Evolutionary conservation across 1,284 basidiomycete genomes (phyloP).

Genomic region (Ceratobasidium sp.): DNA sequence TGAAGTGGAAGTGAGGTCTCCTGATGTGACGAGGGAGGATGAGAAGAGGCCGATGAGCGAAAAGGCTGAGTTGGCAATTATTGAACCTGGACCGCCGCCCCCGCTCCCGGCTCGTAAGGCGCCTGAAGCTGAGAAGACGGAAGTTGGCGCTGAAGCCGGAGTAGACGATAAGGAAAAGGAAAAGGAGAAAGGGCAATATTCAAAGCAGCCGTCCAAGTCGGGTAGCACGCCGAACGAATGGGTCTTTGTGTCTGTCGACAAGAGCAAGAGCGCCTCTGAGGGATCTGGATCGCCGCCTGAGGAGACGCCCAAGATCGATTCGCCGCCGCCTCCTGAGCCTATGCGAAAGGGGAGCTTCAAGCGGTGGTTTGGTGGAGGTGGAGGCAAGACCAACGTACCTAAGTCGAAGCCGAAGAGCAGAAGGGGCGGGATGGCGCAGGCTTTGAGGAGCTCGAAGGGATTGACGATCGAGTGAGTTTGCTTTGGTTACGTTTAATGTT

Average conservation of each 20-base stretch:
- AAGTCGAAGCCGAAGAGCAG: background rate
- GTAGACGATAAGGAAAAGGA: no score
- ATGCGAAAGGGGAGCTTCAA: slow-evolving; percentile 23
- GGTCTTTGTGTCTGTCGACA: slow-evolving; percentile 40
- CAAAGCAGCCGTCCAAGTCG: background rate
- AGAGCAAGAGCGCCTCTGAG: slow-evolving; percentile 6
- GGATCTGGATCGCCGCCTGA: slow-evolving; percentile 1
- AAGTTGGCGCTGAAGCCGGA: background rate
- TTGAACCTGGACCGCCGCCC: slow-evolving; percentile 8
- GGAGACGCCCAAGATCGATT: background rate
- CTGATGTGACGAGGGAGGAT: slow-evolving; percentile 3
- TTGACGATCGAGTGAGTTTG: slow-evolving; percentile 27
- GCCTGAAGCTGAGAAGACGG: background rate
- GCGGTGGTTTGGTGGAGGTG: slow-evolving; percentile 22
- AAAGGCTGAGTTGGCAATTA: slow-evolving; percentile 30
- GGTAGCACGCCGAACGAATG: slow-evolving; percentile 33
- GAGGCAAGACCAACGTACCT: background rate
- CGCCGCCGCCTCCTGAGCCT: background rate
- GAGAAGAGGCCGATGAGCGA: slow-evolving; percentile 26
- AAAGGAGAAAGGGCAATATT: background rate
- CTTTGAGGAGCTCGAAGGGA: slow-evolving; percentile 30
- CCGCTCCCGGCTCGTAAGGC: background rate
- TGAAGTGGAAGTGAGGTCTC: slow-evolving; percentile 23
- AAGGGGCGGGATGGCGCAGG: slow-evolving; percentile 20
- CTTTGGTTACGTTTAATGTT: no score